Percentiles rank a stretch among this genome's conserved stretches.
These are phyloP conservation scores for Hypomontagnella submonticulosa DNA, from an alignment of 495 filamentous ascomycete genomes.

Conservation along the genomic window DNA sequence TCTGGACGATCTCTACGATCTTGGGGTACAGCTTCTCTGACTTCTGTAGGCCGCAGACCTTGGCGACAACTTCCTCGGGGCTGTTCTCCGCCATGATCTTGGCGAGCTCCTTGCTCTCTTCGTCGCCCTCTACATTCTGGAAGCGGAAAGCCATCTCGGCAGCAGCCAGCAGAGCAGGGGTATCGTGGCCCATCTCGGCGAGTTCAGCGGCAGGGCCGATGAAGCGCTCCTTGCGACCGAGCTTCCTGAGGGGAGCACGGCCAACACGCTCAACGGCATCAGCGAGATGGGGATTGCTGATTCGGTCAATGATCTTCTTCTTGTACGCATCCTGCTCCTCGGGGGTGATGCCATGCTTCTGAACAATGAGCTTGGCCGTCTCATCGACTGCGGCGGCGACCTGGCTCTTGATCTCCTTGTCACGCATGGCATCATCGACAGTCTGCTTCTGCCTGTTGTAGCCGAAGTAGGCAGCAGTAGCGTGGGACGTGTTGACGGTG, in stretches of 20 bases:
- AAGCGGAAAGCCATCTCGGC: constrained; percentile 90
- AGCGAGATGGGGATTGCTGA: constrained; percentile 93
- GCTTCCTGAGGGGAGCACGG: constrained; percentile 91
- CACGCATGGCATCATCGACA: constrained; percentile 81
- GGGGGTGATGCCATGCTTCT: constrained; percentile 82
- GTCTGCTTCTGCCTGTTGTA: constrained; percentile 82
- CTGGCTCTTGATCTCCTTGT: constrained; percentile 71
- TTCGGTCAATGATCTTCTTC: constrained; percentile 88
- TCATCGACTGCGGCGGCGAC: constrained; percentile 81
- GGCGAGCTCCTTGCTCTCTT: constrained; percentile 84
- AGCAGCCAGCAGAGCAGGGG: constrained; percentile 74
- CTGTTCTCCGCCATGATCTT: constrained; percentile 78
- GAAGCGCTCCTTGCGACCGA: constrained; percentile 92
- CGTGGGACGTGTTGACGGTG: constrained; percentile 98
- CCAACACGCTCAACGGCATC: constrained; percentile 95
- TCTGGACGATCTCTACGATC: constrained; percentile 77
- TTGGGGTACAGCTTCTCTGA: constrained; percentile 76
- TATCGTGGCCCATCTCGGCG: constrained; percentile 78
- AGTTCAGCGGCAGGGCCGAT: constrained; percentile 89
- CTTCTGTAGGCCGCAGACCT: constrained; percentile 79
- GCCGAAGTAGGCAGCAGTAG: constrained; percentile 96
- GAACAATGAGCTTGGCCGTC: constrained; percentile 83
- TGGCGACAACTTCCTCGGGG: constrained; percentile 72
- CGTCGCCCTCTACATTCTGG: constrained; percentile 89
- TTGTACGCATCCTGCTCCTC: constrained; percentile 90